A percentile compares a stretch with the other conserved stretches of the same genome.
Evolutionary conservation across 2,329 filamentous ascomycete species (phyloP).

Genomic region (Penicillium frequentans): DNA sequence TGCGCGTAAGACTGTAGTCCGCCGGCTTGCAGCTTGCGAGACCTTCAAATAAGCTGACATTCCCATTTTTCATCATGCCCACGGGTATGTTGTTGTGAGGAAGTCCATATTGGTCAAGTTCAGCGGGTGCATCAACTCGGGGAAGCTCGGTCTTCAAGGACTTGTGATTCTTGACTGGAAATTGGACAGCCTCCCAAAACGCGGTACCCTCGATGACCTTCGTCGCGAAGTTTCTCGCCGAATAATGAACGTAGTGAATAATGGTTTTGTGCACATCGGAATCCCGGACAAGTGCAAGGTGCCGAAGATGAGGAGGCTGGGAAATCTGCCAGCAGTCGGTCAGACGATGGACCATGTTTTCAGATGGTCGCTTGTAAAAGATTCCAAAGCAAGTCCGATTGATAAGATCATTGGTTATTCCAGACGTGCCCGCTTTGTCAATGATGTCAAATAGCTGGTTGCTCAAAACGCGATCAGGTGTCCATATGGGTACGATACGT

Average conservation of each 20-base stretch:
- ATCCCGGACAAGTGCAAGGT: constrained; percentile 58
- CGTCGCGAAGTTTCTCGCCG: constrained; percentile 52
- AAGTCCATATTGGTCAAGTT: constrained; percentile 52
- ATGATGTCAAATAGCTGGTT: constrained; percentile 56
- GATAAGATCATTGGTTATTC: constrained; percentile 51
- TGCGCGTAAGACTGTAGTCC: constrained; percentile 35
- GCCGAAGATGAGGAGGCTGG: constrained; percentile 59
- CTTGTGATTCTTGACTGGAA: constrained; percentile 33
- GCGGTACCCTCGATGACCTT: constrained; percentile 52
- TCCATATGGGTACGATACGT: constrained; percentile 54
- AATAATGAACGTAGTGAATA: constrained; percentile 57
- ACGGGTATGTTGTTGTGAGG: constrained; percentile 30
- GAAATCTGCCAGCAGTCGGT: constrained; percentile 58
- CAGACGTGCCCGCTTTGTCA: constrained; percentile 46
- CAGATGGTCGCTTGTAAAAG: constrained; percentile 56
- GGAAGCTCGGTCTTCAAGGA: constrained; percentile 27
- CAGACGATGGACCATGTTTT: constrained; percentile 53
- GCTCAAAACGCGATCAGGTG: constrained; percentile 51
- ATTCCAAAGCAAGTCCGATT: constrained; percentile 47
- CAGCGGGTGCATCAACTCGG: constrained; percentile 31
- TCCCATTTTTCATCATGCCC: constrained; percentile 42
- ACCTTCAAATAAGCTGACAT: constrained; percentile 45
- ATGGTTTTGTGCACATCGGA: constrained; percentile 49
- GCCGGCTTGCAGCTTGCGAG: constrained; percentile 31
- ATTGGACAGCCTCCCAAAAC: constrained; percentile 55